Evolutionary conservation across 176 grass and related monocot species (phyloP).

Genomic region (Aegilops umbellulata): DNA sequence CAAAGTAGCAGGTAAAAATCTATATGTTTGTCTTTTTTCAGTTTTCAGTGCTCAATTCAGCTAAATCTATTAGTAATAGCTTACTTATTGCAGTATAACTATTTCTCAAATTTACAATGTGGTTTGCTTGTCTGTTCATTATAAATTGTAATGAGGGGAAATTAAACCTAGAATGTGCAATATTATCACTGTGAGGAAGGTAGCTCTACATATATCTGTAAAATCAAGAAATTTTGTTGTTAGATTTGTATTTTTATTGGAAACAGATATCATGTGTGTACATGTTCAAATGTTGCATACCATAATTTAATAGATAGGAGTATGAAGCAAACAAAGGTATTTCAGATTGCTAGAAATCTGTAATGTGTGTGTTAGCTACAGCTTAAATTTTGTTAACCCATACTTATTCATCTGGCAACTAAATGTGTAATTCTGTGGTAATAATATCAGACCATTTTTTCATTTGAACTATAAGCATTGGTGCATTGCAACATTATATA

Average conservation of each 20-base stretch:
- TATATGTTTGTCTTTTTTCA: not conserved
- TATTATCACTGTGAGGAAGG: not conserved
- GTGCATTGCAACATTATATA: too few relatives aligned
- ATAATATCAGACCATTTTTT: not conserved
- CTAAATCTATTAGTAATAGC: not conserved
- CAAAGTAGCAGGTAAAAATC: constrained; percentile 71
- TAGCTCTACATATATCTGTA: not conserved
- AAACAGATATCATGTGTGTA: not conserved
- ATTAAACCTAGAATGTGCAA: not conserved
- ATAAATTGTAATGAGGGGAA: not conserved
- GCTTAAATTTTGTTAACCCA: not conserved
- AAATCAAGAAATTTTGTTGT: not conserved
- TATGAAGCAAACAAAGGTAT: not conserved
- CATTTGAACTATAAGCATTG: not conserved
- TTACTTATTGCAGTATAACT: not conserved
- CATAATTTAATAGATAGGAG: not conserved
- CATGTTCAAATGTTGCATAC: not conserved
- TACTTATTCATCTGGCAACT: not conserved
- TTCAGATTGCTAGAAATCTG: not conserved
- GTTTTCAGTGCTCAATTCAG: not conserved
- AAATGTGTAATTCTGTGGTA: not conserved
- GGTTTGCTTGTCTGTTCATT: not conserved
- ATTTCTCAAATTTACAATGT: not conserved
- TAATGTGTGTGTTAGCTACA: not conserved
- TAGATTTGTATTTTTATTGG: not conserved